Conservation (phyloP, 1,139 yeast species). For the Pneumocystis wakefieldiae region DNA sequence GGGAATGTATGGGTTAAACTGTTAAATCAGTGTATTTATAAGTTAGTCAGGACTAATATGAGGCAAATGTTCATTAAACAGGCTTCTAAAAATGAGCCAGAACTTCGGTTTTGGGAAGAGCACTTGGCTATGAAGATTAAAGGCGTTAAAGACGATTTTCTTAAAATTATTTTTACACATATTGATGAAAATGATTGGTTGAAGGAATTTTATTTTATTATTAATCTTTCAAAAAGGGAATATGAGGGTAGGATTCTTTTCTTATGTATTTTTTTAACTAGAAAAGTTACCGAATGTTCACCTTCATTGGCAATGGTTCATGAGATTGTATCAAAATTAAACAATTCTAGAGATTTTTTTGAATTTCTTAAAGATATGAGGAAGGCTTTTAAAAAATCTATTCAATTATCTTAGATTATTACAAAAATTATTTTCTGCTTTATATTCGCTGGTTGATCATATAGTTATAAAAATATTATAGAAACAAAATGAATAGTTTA, state of each 20-base stretch:
- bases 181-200: conserved; percentile 7
- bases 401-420: conserved; percentile 58
- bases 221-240: conserved; percentile 1
- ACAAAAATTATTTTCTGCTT: conserved; percentile 43
- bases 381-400: conserved; percentile 72
- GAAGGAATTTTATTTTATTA: conserved; percentile 6
- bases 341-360: conserved; percentile 15
- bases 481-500: conserved; percentile 34
- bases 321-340: conserved; percentile 1
- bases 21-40: not conserved
- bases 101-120: conserved; percentile 10
- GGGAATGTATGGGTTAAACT: not conserved
- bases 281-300: conserved; percentile 44
- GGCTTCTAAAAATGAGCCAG: conserved; percentile 9
- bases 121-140: conserved; percentile 11
- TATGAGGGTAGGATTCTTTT: conserved; percentile 35
- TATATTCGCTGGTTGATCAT: not conserved
- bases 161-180: conserved; percentile 9
- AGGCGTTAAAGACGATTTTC: conserved; percentile 10
- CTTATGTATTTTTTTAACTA: conserved; percentile 53
- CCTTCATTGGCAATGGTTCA: conserved; percentile 52
- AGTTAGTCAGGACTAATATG: not conserved
- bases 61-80: not conserved
- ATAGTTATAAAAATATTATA: not conserved
- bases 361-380: conserved; percentile 31